Evolutionary conservation across 805 yeast genomes (phyloP).

Genomic region (Candida nitratophila): DNA sequence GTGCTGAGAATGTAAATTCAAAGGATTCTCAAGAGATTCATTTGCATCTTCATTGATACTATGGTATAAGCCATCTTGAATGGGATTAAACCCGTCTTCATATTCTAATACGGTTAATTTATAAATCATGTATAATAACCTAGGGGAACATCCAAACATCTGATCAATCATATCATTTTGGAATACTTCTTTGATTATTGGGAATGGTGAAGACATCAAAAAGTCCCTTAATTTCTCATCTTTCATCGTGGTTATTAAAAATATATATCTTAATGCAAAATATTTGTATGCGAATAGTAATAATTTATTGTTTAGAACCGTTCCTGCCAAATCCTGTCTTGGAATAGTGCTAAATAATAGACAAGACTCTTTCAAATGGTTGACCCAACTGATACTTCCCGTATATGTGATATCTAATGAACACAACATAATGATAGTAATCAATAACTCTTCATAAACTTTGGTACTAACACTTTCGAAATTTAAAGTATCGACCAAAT

Average conservation of each 20-base stretch:
- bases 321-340: constrained; percentile 6
- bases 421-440: constrained; percentile 23
- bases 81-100: neutral
- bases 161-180: constrained; percentile 21
- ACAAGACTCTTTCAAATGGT: constrained; percentile 23
- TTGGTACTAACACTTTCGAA: constrained; percentile 8
- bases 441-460: constrained; percentile 18
- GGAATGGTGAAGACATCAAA: constrained; percentile 16
- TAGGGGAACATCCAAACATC: constrained; percentile 29
- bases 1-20: too few species aligned
- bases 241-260: constrained; percentile 20
- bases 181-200: constrained; percentile 17
- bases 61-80: neutral
- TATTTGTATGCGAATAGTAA: constrained; percentile 25
- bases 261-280: constrained; percentile 23
- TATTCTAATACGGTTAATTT: constrained; percentile 7
- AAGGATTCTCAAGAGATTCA: neutral
- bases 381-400: constrained; percentile 23
- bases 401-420: constrained; percentile 25
- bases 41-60: neutral
- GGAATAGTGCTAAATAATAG: constrained; percentile 19
- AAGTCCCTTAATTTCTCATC: constrained; percentile 10
- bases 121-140: constrained; percentile 17
- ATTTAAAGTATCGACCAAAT: constrained; percentile 18
- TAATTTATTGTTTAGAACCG: constrained; percentile 15